These are phyloP conservation scores for Begonia fuchsioides DNA, from an alignment of 306 rosid genomes.

Conservation along the genomic window DNA sequence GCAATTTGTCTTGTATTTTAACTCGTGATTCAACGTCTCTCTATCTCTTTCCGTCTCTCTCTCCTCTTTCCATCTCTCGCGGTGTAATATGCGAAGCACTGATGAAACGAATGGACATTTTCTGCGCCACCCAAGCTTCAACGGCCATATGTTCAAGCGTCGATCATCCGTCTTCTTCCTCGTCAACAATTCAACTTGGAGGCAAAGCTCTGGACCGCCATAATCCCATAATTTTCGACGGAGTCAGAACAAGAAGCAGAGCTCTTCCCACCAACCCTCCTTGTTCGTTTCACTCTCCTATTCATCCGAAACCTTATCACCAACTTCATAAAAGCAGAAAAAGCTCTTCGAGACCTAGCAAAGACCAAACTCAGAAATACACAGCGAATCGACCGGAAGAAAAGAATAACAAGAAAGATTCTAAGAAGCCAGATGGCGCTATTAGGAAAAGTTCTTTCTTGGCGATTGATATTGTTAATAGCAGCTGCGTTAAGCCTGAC, in stretches of 20 bases:
- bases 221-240: slow-evolving; percentile 68
- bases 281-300: slow-evolving; percentile 27
- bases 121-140: slow-evolving; percentile 89
- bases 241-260: slow-evolving; percentile 15
- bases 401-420: not conserved
- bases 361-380: slow-evolving; percentile 15
- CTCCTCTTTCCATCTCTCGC: slow-evolving; percentile 6
- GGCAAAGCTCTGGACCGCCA: slow-evolving; percentile 80
- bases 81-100: slow-evolving; percentile 2
- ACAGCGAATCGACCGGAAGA: slow-evolving; percentile 9
- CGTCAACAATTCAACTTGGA: slow-evolving; percentile 42
- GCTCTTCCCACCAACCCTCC: slow-evolving; percentile 13
- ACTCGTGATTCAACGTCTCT: not conserved
- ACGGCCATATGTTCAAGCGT: slow-evolving; percentile 65
- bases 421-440: not conserved
- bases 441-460: slow-evolving; percentile 14
- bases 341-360: slow-evolving; percentile 3
- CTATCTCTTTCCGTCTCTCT: not conserved
- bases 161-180: slow-evolving; percentile 43
- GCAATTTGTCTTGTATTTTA: no score
- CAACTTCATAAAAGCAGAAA: slow-evolving; percentile 11
- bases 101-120: slow-evolving; percentile 59
- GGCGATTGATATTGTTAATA: slow-evolving; percentile 16
- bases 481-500: slow-evolving; percentile 24
- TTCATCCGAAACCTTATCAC: slow-evolving; percentile 26